Evolutionary conservation across 2,329 filamentous ascomycete species (phyloP).

Genomic region (Fusarium xyrophilum): DNA sequence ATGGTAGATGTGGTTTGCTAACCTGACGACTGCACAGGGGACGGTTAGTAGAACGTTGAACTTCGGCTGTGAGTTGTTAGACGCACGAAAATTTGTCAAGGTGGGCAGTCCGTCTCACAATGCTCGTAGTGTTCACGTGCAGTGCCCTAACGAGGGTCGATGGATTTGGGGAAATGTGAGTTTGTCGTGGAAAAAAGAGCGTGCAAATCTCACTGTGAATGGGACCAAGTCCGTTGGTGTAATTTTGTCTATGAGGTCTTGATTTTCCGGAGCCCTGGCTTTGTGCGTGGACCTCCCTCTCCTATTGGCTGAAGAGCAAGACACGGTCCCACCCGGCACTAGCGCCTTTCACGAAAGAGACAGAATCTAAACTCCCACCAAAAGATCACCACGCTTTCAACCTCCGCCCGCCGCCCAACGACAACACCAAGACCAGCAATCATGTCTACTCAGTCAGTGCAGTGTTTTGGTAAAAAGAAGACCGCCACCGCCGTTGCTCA

Average conservation of each 20-base stretch:
- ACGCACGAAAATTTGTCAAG: conserved; percentile 13
- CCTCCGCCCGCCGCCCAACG: conserved; percentile 9
- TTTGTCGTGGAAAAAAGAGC: background rate
- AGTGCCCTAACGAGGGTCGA: conserved; percentile 6
- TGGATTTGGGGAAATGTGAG: background rate
- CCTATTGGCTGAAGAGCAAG: background rate
- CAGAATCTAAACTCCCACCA: conserved; percentile 15
- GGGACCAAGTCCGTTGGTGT: background rate
- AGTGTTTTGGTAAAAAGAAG: conserved; percentile 99
- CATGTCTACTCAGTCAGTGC: conserved; percentile 82
- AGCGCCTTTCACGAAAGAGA: background rate
- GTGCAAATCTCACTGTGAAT: background rate
- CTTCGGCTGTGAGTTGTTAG: conserved; percentile 11
- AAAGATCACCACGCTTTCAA: conserved; percentile 12
- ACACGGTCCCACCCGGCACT: background rate
- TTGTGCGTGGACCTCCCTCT: background rate
- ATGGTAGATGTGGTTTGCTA: conserved; percentile 32
- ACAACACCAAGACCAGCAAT: conserved; percentile 53
- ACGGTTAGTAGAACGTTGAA: conserved; percentile 39
- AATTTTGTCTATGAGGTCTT: background rate
- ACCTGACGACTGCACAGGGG: conserved; percentile 54
- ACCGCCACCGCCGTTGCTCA: conserved; percentile 88
- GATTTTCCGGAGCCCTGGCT: background rate
- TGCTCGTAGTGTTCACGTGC: background rate
- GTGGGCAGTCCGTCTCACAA: background rate